Evolutionary conservation across 2,329 filamentous ascomycete genomes (phyloP).

Genomic region (Hymenoscyphus fructigenus): DNA sequence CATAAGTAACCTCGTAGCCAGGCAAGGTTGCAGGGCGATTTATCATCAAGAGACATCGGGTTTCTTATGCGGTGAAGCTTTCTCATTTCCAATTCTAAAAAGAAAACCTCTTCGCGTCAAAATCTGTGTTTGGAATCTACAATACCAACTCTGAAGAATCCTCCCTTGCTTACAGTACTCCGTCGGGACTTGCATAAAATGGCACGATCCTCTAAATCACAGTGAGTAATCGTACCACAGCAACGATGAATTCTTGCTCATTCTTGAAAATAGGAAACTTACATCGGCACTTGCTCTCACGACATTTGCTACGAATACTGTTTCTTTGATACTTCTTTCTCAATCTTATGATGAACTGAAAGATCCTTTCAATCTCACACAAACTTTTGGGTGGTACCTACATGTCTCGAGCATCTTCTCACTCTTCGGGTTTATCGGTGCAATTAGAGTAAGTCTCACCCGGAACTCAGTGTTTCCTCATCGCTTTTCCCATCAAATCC

Average conservation of each 20-base stretch:
- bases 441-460: background rate
- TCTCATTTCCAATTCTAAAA: background rate
- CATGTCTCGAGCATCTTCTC: background rate
- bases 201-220: background rate
- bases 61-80: background rate
- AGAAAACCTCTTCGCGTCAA: background rate
- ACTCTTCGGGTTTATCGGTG: constrained; percentile 4
- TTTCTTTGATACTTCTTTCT: background rate
- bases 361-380: background rate
- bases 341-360: background rate
- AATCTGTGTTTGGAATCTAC: background rate
- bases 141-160: background rate
- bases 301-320: background rate
- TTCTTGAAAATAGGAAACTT: background rate
- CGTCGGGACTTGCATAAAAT: background rate
- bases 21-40: background rate
- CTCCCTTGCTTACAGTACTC: background rate
- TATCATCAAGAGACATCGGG: background rate
- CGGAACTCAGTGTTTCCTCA: no score
- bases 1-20: background rate
- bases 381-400: background rate
- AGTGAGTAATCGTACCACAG: background rate
- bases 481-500: background rate
- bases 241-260: background rate
- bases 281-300: background rate